Evolutionary conservation across 306 rosid genomes (phyloP).

Genomic region (Vigna unguiculata): DNA sequence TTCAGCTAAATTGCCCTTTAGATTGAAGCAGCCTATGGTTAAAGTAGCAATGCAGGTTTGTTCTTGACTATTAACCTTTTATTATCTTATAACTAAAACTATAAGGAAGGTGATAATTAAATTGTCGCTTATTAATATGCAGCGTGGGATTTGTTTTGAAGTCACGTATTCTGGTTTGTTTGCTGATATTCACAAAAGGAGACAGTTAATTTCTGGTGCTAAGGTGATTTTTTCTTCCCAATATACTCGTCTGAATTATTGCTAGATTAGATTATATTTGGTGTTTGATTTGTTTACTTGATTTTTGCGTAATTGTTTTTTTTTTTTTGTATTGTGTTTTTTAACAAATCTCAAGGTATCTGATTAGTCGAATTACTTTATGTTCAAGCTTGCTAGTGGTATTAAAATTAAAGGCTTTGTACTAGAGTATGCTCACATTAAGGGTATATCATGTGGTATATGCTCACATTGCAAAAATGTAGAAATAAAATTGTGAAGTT

Average conservation of each 20-base stretch:
- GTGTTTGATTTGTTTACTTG: slow-evolving; percentile 10
- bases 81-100: background rate
- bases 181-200: slow-evolving; percentile 61
- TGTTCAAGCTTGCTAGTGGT: background rate
- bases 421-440: background rate
- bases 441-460: background rate
- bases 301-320: background rate
- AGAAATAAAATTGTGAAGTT: slow-evolving; percentile 5
- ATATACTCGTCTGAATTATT: background rate
- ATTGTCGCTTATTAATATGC: slow-evolving; percentile 35
- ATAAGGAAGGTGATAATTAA: slow-evolving; percentile 28
- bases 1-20: slow-evolving; percentile 67
- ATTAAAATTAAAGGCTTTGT: background rate
- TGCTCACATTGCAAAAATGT: background rate
- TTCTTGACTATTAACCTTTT: background rate
- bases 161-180: slow-evolving; percentile 65
- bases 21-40: slow-evolving; percentile 75
- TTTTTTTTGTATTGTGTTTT: background rate
- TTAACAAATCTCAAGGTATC: background rate
- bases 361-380: background rate
- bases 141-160: slow-evolving; percentile 90
- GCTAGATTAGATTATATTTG: background rate
- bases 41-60: slow-evolving; percentile 78
- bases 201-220: slow-evolving; percentile 73
- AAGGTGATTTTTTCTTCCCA: slow-evolving; percentile 59